Base-by-base conservation (phyloP, 495 filamentous ascomycete genomes). In the Neurospora sp. region DNA sequence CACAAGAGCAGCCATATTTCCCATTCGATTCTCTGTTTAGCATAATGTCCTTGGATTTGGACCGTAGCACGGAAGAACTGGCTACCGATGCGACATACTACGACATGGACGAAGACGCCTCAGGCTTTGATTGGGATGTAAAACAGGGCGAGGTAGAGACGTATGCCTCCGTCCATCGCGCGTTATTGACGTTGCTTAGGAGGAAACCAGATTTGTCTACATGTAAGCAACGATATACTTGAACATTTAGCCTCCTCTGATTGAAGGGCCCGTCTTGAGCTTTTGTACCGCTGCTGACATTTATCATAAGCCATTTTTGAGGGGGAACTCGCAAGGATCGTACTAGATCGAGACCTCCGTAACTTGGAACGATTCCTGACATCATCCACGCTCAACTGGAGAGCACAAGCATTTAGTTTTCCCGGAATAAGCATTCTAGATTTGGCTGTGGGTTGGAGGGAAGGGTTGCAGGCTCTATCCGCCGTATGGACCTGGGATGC, bases 31-130 rank as follows among this genome's bases (percentile, higher is more conserved):
- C n/a, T 0, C 0, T 48, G n/a, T 9, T 23, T 5, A 23, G 0
- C 9, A 48, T 48, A 0, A 48, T 23, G 44, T 48, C 44, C 1
- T 1, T 10, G 3, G 44, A 48, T 23, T 48, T 20, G 0, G n/a
- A 48, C 44, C 3, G 9, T 0, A 10, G 18, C n/a, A 48, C 0
- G 44, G 18, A 0, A n/a, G 3, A 0, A 9, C 18, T 9, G 0
- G 6, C 42, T 46, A 8, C 6, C 16, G 9, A n/a, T n/a, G 18
- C 9, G 42, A 2, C 0, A 1, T n/a, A 9, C 42, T 46, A 46
- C 4, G 18, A 46, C 18, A 46, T 9, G 42, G 8, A n/a, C 3
- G 0, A n/a, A 5, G 35, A 35, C 0, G 0, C 4, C 35, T 0
- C 35, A 0, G 35, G 35, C 35, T 35, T 35, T 35, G 35, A 35